Conservation (phyloP, 2,329 filamentous ascomycete genomes). For the Laburnicola sp. region DNA sequence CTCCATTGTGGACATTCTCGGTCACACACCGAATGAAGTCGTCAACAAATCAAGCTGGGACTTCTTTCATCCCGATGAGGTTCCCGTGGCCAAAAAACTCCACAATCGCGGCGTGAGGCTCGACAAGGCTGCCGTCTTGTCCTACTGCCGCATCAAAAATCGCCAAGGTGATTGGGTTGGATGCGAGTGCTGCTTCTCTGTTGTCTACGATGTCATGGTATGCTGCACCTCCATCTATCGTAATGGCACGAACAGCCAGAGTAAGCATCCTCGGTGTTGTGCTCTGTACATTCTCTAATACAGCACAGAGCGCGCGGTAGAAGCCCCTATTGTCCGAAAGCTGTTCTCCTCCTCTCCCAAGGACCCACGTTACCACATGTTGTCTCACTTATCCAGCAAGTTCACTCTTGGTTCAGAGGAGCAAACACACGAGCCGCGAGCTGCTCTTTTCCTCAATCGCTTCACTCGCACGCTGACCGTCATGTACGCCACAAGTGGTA, state of each 20-base stretch:
- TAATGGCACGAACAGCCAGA: constrained; percentile 68
- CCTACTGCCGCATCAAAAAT: constrained; percentile 74
- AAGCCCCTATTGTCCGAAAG: constrained; percentile 76
- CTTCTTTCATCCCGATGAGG: constrained; percentile 81
- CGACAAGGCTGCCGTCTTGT: constrained; percentile 82
- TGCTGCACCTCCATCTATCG: constrained; percentile 80
- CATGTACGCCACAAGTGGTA: constrained; percentile 82
- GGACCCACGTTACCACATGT: constrained; percentile 87
- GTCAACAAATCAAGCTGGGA: constrained; percentile 78
- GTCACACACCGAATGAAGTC: constrained; percentile 75
- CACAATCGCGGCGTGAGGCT: constrained; percentile 74
- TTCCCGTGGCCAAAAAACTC: constrained; percentile 71
- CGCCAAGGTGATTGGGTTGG: constrained; percentile 72
- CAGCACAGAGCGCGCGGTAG: constrained; percentile 70
- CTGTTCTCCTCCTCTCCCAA: constrained; percentile 79
- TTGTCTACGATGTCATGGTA: constrained; percentile 85
- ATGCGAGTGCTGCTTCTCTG: constrained; percentile 87
- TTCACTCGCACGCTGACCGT: constrained; percentile 81
- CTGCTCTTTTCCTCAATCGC: constrained; percentile 81
- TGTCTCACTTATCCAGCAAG: constrained; percentile 80
- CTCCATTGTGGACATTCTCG: constrained; percentile 80
- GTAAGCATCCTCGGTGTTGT: constrained; percentile 56
- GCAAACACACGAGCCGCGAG: constrained; percentile 73
- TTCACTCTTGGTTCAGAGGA: constrained; percentile 62
- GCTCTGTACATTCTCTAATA: neutral